These are phyloP conservation scores for Huntiella bhutanensis DNA, from an alignment of 2,329 filamentous ascomycete species.

Conservation along the genomic window DNA sequence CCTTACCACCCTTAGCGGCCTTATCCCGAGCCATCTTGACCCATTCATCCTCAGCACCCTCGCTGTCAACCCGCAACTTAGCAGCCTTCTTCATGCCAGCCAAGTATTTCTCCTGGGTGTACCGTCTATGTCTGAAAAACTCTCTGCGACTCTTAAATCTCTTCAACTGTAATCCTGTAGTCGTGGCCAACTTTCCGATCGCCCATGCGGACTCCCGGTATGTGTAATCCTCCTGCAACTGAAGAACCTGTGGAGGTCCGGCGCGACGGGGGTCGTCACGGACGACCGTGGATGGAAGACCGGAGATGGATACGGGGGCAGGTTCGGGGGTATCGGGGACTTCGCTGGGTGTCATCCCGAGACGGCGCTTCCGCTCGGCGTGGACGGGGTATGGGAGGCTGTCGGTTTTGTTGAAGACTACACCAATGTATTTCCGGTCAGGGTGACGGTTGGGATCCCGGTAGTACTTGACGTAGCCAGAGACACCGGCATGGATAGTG, in stretches of 20 bases:
- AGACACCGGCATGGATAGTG: slow-evolving; percentile 71
- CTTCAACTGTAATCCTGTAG: slow-evolving; percentile 30
- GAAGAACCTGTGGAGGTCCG: slow-evolving; percentile 26
- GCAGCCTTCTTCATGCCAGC: slow-evolving; percentile 23
- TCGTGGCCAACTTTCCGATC: slow-evolving; percentile 34
- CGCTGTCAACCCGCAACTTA: slow-evolving; percentile 15
- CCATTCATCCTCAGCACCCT: slow-evolving; percentile 15
- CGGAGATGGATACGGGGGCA: slow-evolving; percentile 28
- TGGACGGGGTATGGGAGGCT: slow-evolving; percentile 59
- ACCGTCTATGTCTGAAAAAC: slow-evolving; percentile 26
- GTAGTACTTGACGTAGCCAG: slow-evolving; percentile 95
- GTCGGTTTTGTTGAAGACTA: slow-evolving; percentile 69
- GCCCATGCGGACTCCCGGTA: slow-evolving; percentile 43
- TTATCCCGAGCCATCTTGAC: slow-evolving; percentile 14
- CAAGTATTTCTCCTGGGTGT: slow-evolving; percentile 24
- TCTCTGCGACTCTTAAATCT: slow-evolving; percentile 32
- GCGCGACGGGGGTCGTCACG: slow-evolving; percentile 24
- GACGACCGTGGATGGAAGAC: slow-evolving; percentile 26
- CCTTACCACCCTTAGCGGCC: slow-evolving; percentile 17
- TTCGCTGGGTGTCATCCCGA: slow-evolving; percentile 48
- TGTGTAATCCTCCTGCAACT: slow-evolving; percentile 33
- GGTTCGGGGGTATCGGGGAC: slow-evolving; percentile 16
- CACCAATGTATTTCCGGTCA: slow-evolving; percentile 83
- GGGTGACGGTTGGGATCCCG: slow-evolving; percentile 67
- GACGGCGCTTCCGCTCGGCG: slow-evolving; percentile 51